Evolutionary conservation across 176 grass and related monocot species (phyloP).

Genomic region (Triticum urartu): DNA sequence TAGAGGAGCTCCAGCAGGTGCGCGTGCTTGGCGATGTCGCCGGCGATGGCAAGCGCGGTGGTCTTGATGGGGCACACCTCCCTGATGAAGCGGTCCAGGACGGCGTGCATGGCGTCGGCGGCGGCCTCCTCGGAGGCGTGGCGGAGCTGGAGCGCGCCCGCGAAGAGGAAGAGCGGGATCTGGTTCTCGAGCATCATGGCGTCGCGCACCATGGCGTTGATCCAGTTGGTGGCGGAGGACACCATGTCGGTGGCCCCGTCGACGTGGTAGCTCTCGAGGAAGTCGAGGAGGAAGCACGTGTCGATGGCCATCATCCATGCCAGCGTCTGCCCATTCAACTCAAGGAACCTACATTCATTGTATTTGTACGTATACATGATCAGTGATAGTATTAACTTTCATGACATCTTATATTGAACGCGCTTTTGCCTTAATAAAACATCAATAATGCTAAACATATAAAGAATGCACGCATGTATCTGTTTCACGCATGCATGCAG

Average conservation of each 20-base stretch:
- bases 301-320: slow-evolving; percentile 84
- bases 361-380: background rate
- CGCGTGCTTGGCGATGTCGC: slow-evolving; percentile 39
- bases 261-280: slow-evolving; percentile 46
- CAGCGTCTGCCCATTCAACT: slow-evolving; percentile 62
- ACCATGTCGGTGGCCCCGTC: slow-evolving; percentile 32
- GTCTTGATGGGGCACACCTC: slow-evolving; percentile 72
- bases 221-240: slow-evolving; percentile 46
- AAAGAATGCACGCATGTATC: no score
- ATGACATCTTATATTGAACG: background rate
- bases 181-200: slow-evolving; percentile 85
- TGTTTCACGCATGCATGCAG: no score
- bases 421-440: no score
- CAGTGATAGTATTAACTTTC: background rate
- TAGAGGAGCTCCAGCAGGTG: slow-evolving; percentile 73
- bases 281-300: slow-evolving; percentile 19
- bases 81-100: slow-evolving; percentile 25
- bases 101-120: background rate
- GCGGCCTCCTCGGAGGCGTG: slow-evolving; percentile 27
- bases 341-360: slow-evolving; percentile 33
- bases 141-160: slow-evolving; percentile 39
- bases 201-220: slow-evolving; percentile 67
- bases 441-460: no score
- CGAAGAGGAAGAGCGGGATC: slow-evolving; percentile 6
- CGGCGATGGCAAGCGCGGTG: background rate